Evolutionary conservation across 2,329 filamentous ascomycete genomes (phyloP).

Genomic region (Paraconiothyrium brasiliense): DNA sequence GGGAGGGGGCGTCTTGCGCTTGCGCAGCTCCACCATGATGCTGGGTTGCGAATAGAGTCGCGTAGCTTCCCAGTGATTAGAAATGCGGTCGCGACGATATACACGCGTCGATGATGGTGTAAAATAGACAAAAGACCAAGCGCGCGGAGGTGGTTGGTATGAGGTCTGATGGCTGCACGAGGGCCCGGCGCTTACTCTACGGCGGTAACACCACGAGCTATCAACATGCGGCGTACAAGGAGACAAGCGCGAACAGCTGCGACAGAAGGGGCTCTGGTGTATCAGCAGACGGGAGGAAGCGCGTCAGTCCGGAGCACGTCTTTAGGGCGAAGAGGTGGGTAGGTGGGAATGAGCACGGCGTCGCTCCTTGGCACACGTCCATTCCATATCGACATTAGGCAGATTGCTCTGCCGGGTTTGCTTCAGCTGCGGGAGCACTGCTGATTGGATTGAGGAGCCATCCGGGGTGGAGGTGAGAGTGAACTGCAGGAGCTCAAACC

Average conservation of each 20-base stretch:
- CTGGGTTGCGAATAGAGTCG: constrained; percentile 27
- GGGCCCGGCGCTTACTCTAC: constrained; percentile 27
- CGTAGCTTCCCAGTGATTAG: constrained; percentile 33
- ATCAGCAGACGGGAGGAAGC: constrained; percentile 8
- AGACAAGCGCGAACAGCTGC: constrained; percentile 3
- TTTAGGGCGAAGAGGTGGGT: constrained; percentile 6
- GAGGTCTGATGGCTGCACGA: constrained; percentile 20
- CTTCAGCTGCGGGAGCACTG: constrained; percentile 37
- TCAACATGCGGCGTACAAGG: constrained; percentile 3
- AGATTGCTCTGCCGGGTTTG: constrained; percentile 40
- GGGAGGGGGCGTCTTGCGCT: constrained; percentile 66
- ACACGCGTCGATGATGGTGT: constrained; percentile 13
- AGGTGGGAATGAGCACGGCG: constrained; percentile 32
- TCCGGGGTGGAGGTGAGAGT: constrained; percentile 28
- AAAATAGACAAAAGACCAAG: constrained; percentile 18
- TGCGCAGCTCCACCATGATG: constrained; percentile 68
- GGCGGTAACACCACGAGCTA: constrained; percentile 2
- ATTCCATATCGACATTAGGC: constrained; percentile 45
- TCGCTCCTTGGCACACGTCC: constrained; percentile 38
- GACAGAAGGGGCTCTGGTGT: constrained; percentile 1
- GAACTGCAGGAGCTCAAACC: constrained; percentile 14
- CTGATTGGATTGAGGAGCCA: constrained; percentile 41
- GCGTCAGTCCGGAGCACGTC: constrained; percentile 15
- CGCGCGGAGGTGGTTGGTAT: constrained; percentile 25
- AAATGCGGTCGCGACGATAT: constrained; percentile 34